These are phyloP conservation scores for Castanea mollissima DNA, from an alignment of 306 rosid species.

Conservation along the genomic window DNA sequence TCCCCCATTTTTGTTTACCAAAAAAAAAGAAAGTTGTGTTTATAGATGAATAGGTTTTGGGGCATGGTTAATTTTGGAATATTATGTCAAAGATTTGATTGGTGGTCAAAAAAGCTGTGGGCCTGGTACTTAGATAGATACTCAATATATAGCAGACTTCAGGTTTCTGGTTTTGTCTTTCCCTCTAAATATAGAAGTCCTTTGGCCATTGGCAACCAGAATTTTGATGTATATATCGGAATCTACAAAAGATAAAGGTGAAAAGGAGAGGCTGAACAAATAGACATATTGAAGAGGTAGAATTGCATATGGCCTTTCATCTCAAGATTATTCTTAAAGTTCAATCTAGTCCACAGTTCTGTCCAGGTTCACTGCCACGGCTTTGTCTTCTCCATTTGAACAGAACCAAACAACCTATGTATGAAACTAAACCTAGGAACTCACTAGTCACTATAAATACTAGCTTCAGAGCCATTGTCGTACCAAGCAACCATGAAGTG, in stretches of 20 bases:
- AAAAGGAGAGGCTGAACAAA: constrained; percentile 8
- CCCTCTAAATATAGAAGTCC: neutral
- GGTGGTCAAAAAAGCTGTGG: neutral
- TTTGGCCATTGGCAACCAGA: neutral
- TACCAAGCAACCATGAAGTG: neutral
- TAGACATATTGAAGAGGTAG: constrained; percentile 13
- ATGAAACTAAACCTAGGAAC: neutral
- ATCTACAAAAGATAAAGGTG: constrained; percentile 11
- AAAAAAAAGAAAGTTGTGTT: too few relatives aligned
- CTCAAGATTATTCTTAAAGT: neutral
- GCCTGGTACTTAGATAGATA: neutral
- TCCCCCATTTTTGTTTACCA: too few relatives aligned
- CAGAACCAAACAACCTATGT: neutral
- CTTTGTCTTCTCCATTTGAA: neutral
- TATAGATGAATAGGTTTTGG: neutral
- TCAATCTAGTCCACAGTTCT: constrained; percentile 22
- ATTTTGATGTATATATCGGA: neutral
- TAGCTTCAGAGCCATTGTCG: neutral
- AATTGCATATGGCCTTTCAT: constrained; percentile 24
- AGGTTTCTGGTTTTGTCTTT: neutral
- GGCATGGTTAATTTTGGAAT: neutral
- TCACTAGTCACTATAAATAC: constrained; percentile 1
- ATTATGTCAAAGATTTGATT: neutral
- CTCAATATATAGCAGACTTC: neutral
- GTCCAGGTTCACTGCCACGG: constrained; percentile 43